Conservation (phyloP, 352 stramenopile species). For the Pythium plurisporium region DNA sequence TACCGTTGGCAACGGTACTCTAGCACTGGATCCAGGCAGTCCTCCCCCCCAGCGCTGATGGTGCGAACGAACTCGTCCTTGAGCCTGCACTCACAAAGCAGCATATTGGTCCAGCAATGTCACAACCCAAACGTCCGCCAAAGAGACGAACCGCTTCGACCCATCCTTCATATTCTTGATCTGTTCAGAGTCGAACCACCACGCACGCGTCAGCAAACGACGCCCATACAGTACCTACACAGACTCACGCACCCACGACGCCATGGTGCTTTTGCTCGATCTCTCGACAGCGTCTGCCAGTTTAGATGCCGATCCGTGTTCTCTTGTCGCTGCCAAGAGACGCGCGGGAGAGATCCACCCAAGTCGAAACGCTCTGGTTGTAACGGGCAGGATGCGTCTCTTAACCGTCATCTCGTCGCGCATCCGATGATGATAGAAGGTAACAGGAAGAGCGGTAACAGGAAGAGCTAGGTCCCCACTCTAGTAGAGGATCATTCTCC, state of each 20-base stretch:
- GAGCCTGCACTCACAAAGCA: slow-evolving; percentile 25
- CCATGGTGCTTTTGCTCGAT: slow-evolving; percentile 13
- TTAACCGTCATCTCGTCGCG: neutral
- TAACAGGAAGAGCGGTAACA: no score
- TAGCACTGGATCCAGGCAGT: slow-evolving; percentile 56
- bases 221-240: neutral
- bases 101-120: no score
- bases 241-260: slow-evolving; percentile 18
- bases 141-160: slow-evolving; percentile 60
- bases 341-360: neutral
- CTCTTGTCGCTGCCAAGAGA: slow-evolving; percentile 13
- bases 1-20: slow-evolving; percentile 62
- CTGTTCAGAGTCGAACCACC: neutral
- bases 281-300: no score
- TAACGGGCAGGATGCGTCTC: slow-evolving; percentile 8
- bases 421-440: no score
- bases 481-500: neutral
- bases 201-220: neutral
- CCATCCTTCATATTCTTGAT: slow-evolving; percentile 78
- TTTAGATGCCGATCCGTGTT: neutral
- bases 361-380: slow-evolving; percentile 1
- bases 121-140: no score
- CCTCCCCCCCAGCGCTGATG: slow-evolving; percentile 45
- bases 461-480: neutral
- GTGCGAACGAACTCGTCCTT: slow-evolving; percentile 67